Evolutionary conservation across 148 eudicot species (phyloP), one percentile per base, ranked within the genome.

Genomic region (Bassia scoparia): DNA sequence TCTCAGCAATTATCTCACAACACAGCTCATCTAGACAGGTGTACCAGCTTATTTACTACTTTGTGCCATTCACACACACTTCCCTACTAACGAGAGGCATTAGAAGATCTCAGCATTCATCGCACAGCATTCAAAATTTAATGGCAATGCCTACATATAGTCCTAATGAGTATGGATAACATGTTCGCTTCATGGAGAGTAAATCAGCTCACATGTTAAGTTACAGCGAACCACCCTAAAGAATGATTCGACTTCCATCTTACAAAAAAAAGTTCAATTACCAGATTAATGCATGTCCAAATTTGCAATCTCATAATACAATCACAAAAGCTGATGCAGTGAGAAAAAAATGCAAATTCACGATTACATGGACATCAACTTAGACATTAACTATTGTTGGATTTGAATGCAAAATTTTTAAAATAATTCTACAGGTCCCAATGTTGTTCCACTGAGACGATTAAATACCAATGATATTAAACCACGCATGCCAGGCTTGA

Each of bases 1-100:
- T 67, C 81, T 90, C 96, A 61, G 97, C 99, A 72, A n/a, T 86
- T 76, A 96, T 96, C 85, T 88, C 97, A n/a, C 77, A 96, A 94
- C 31, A 90, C 82, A 55, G 99, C 83, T 80, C 89, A 80, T 96
- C 96, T 31, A 80, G 62, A 95, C 78, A 67, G 87, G 97, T 76
- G 93, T 90, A 76, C 99, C 99, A 53, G 94, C 91, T 79, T 96
- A 65, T 82, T 80, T 60, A 90, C 90, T 74, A 79, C 81, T 85
- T 85, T 96, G n/a, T n/a, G 65, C 97, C 99, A 82, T 96, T 79
- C 68, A 96, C 99, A 78, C 52, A 64, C 34, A 96, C 99, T 86
- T 96, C 33, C 99, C 99, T 96, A 79, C 41, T 52, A 54, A 38
- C 49, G 13, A 27, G 43, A 62, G 68, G 27, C 43, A 24, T 62